Percentiles rank a stretch among this genome's conserved stretches.
Evolutionary conservation across 305 asterid genomes (phyloP).

Genomic region (Nicotiana rustica): DNA sequence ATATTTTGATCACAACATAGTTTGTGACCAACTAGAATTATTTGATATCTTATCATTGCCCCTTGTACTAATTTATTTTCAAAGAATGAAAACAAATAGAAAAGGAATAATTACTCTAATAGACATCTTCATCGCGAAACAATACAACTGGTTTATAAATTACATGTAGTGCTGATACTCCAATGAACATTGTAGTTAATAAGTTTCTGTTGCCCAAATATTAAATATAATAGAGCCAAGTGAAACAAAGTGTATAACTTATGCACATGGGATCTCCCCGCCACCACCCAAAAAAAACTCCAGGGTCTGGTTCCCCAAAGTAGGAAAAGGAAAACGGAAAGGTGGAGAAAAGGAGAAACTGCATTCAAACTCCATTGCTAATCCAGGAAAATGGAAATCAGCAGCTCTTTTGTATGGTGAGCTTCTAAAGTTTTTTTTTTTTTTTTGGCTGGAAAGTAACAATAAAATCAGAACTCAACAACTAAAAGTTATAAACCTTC

Average conservation of each 20-base stretch:
- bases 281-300: neutral
- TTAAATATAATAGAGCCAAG: neutral
- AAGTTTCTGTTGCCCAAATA: neutral
- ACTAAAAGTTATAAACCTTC: slow-evolving; percentile 10
- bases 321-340: slow-evolving; percentile 29
- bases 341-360: slow-evolving; percentile 3
- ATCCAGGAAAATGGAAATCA: neutral
- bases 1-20: slow-evolving; percentile 12
- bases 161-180: neutral
- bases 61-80: neutral
- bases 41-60: neutral
- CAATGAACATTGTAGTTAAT: neutral
- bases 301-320: neutral
- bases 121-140: neutral
- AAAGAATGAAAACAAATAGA: neutral
- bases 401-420: neutral
- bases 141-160: neutral
- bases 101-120: neutral
- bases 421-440: neutral
- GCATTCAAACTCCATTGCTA: neutral
- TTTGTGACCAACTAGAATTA: slow-evolving; percentile 4
- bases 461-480: neutral
- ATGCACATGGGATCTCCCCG: neutral
- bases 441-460: neutral
- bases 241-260: neutral